Conservation (phyloP, 176 grass and related monocot genomes). For the Lolium perenne region DNA sequence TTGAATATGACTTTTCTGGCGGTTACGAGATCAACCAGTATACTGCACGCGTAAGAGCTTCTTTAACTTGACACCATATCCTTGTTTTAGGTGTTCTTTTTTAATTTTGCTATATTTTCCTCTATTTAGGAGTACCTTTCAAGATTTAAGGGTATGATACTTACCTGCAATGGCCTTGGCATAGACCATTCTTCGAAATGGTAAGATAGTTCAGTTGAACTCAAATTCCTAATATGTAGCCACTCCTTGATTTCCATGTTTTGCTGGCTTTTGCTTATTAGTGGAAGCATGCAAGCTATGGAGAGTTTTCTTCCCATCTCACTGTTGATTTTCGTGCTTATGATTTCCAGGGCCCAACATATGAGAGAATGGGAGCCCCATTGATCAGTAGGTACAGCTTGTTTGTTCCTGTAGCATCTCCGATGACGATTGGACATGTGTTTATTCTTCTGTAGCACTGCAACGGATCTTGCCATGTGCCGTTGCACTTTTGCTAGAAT, state of each 20-base stretch:
- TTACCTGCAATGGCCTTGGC: slow-evolving; percentile 85
- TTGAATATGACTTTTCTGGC: slow-evolving; percentile 71
- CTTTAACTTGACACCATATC: neutral
- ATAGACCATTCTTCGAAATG: slow-evolving; percentile 65
- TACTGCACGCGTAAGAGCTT: slow-evolving; percentile 62
- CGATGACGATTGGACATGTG: slow-evolving; percentile 24
- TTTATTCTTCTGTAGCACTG: slow-evolving; percentile 32
- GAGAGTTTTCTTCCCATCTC: neutral
- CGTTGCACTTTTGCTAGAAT: neutral
- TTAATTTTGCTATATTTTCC: slow-evolving; percentile 7
- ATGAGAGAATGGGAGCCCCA: slow-evolving; percentile 57
- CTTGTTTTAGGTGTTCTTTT: neutral
- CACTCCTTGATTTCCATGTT: neutral
- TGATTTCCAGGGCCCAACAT: slow-evolving; percentile 47
- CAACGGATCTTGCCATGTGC: neutral
- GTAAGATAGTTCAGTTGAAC: slow-evolving; percentile 33
- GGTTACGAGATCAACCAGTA: slow-evolving; percentile 69
- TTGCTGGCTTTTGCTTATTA: neutral
- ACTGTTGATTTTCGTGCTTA: slow-evolving; percentile 10
- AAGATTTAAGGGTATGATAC: slow-evolving; percentile 87
- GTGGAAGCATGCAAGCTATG: neutral
- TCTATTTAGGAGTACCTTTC: slow-evolving; percentile 78
- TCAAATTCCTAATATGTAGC: neutral
- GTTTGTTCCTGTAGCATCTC: neutral
- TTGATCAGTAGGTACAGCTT: slow-evolving; percentile 44